Evolutionary conservation across 495 filamentous ascomycete species (phyloP).

Genomic region (Tuber umbilicatum): DNA sequence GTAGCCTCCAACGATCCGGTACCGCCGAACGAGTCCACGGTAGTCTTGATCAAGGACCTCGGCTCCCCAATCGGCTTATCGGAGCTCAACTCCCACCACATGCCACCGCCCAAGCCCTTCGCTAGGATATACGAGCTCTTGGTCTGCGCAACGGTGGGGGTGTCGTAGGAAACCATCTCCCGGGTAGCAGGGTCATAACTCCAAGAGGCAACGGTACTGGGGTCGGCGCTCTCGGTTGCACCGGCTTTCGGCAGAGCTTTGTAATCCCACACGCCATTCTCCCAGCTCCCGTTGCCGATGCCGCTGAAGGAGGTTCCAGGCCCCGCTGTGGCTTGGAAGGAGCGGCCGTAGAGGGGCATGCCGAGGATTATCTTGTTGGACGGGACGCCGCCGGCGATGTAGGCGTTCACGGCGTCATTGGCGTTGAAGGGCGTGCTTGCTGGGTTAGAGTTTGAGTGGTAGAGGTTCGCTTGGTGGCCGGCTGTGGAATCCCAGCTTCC

Average conservation of each 20-base stretch:
- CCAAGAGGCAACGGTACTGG: constrained; percentile 56
- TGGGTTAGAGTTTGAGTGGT: constrained; percentile 49
- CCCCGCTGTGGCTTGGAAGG: constrained; percentile 66
- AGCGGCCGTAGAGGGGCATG: constrained; percentile 78
- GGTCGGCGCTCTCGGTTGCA: constrained; percentile 48
- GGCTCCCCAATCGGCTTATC: constrained; percentile 54
- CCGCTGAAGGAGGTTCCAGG: constrained; percentile 62
- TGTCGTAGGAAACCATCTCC: constrained; percentile 75
- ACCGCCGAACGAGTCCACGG: constrained; percentile 53
- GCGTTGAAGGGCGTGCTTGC: constrained; percentile 63
- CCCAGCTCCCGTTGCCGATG: constrained; percentile 60
- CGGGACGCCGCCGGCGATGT: constrained; percentile 57
- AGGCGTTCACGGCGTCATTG: constrained; percentile 60
- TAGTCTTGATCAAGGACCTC: constrained; percentile 58
- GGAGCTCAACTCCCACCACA: constrained; percentile 86
- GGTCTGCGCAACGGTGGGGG: constrained; percentile 49
- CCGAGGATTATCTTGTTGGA: constrained; percentile 69
- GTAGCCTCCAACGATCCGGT: constrained; percentile 50
- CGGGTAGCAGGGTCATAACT: constrained; percentile 56
- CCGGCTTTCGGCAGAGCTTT: constrained; percentile 54
- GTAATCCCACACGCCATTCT: constrained; percentile 76
- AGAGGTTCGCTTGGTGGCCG: constrained; percentile 73
- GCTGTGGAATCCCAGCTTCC: constrained; percentile 62
- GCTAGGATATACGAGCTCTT: constrained; percentile 63
- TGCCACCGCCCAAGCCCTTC: constrained; percentile 65